Conservation (phyloP, 208 protist genomes). For the Trypanosoma vivax region DNA sequence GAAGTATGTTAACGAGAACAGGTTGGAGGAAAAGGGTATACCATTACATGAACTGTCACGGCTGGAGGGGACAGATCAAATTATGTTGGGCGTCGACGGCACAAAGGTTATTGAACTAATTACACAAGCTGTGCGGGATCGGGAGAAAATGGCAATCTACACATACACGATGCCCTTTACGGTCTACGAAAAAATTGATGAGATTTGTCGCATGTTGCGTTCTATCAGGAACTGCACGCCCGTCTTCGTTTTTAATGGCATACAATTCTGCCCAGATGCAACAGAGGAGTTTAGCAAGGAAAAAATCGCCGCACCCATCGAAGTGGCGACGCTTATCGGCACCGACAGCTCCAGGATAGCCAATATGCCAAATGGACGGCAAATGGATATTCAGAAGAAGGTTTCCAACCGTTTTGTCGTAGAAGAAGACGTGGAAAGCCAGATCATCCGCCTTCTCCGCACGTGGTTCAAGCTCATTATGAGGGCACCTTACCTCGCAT, state of each 20-base stretch:
- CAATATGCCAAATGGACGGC: slow-evolving; percentile 3
- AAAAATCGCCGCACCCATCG: slow-evolving; percentile 1
- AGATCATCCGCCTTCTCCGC: slow-evolving; percentile 57
- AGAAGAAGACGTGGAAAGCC: slow-evolving; percentile 72
- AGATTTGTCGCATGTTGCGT: slow-evolving; percentile 12
- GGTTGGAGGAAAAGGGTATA: slow-evolving; percentile 56
- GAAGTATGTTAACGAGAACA: slow-evolving; percentile 52
- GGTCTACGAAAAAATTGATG: slow-evolving; percentile 49
- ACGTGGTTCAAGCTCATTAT: slow-evolving; percentile 45
- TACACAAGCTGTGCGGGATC: slow-evolving; percentile 44
- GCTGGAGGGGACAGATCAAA: slow-evolving; percentile 38
- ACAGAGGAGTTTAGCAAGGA: slow-evolving; percentile 12
- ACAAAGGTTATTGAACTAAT: slow-evolving; percentile 72
- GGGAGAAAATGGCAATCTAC: slow-evolving; percentile 54
- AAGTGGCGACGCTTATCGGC: slow-evolving; percentile 10
- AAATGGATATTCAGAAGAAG: slow-evolving; percentile 30
- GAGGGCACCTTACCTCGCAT: slow-evolving; percentile 80
- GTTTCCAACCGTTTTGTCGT: slow-evolving; percentile 56
- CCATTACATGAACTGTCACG: slow-evolving; percentile 38
- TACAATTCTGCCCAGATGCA: slow-evolving; percentile 12
- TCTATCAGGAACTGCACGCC: slow-evolving; percentile 17
- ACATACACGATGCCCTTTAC: slow-evolving; percentile 60
- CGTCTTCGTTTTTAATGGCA: slow-evolving; percentile 22
- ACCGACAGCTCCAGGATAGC: slow-evolving; percentile 14
- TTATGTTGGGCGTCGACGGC: slow-evolving; percentile 73